phyloP scores from a whole-genome alignment of 345 rosid species.

The Lenwebbia sp. region DNA sequence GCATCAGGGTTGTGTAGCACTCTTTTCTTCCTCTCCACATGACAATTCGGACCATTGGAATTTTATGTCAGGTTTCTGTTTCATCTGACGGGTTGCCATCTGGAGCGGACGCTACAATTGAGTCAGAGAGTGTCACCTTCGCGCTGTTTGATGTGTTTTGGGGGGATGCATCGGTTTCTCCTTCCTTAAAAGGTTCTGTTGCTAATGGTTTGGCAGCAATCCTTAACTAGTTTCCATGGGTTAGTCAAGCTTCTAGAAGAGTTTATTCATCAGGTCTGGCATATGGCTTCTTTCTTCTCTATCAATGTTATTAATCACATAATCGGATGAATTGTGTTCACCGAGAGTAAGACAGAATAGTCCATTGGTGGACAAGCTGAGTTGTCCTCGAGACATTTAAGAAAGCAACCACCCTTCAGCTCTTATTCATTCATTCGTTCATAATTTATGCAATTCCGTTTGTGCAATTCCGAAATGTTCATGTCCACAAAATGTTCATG shows the following conservation, averaged over 20 bases:
- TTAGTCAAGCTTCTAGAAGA: background rate
- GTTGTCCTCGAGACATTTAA: background rate
- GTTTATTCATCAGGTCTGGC: background rate
- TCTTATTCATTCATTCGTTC: background rate
- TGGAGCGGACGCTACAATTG: conserved; percentile 40
- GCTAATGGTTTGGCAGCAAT: conserved; percentile 34
- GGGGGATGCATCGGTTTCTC: conserved; percentile 73
- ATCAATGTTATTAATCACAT: background rate
- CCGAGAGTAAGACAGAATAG: background rate
- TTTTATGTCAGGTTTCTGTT: conserved; percentile 40
- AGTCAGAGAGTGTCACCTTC: conserved; percentile 44
- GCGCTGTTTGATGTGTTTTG: conserved; percentile 73
- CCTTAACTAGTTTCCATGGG: conserved; percentile 20
- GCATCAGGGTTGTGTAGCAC: background rate
- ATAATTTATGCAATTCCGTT: background rate
- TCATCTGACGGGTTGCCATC: conserved; percentile 51
- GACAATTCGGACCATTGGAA: background rate
- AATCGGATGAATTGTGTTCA: background rate
- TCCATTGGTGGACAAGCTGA: background rate
- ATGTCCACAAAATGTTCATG: background rate
- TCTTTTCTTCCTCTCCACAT: background rate
- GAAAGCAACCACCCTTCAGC: background rate
- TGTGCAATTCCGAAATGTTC: background rate
- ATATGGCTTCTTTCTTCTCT: background rate
- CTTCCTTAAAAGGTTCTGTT: conserved; percentile 60